Percentiles rank a stretch among this genome's conserved stretches.
phyloP scores from a whole-genome alignment of 1,284 basidiomycete genomes.

The Rhodotorula sp. region DNA sequence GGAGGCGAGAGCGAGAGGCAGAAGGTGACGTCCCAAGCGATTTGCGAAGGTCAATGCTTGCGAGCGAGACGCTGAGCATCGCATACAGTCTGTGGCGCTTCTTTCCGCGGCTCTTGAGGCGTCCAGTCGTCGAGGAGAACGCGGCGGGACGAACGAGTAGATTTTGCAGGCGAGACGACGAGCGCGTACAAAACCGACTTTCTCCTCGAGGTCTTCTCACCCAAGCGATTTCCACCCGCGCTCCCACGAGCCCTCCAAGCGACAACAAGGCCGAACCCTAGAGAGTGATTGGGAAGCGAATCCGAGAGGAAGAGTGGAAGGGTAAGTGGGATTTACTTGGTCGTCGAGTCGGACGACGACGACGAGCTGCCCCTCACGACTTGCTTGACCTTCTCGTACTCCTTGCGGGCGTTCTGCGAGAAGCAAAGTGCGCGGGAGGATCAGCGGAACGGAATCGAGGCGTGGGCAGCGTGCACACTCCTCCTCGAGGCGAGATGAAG shows the following conservation, averaged over 20 bases:
- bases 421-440: no score
- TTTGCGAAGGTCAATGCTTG: not conserved
- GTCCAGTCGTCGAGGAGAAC: not conserved
- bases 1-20: not conserved
- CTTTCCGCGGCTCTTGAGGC: no score
- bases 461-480: no score
- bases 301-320: not conserved
- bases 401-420: not conserved
- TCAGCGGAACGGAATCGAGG: not conserved
- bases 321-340: not conserved
- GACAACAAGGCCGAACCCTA: no score
- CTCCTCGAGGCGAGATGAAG: no score
- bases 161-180: not conserved
- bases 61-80: no score
- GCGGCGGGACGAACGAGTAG: not conserved
- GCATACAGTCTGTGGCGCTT: no score
- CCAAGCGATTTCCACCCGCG: no score
- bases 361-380: not conserved
- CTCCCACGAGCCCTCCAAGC: no score
- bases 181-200: not conserved
- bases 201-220: not conserved
- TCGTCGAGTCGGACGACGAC: not conserved
- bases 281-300: not conserved
- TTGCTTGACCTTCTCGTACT: slow-evolving; percentile 9
- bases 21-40: not conserved